Base-by-base conservation (phyloP, 2,329 filamentous ascomycete genomes). In the Aspergillus spinulosporus region DNA sequence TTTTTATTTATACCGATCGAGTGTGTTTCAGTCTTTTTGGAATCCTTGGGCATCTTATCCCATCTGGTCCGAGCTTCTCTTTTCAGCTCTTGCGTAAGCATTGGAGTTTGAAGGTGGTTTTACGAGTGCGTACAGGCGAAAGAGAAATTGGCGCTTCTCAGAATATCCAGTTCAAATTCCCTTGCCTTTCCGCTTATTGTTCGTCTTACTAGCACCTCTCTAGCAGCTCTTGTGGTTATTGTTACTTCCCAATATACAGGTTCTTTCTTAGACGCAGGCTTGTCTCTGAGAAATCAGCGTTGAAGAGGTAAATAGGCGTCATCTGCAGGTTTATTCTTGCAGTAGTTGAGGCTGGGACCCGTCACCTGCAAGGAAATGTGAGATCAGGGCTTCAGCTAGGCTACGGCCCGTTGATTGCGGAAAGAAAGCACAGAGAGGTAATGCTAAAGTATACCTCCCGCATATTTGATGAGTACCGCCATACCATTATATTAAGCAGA, bases 71-170 rank as follows among this genome's bases (percentile, higher is more conserved):
- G n/a, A 31, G 40, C 15, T 40, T 42, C 49, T 34, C 36, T n/a
- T 47, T 49, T 51, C 39, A 44, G 49, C 45, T 53, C 49, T 53
- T 45, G 39, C 37, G 49, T 53, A 49, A 49, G 50, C 39, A 28
- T 37, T 39, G 45, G 50, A 46, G 55, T 57, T 57, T 28, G 54
- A 48, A 31, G 49, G 32, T 52, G 37, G 49, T 37, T 49, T 45
- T 49, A 57, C 44, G 49, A 47, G 14, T 39, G 51, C 36, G 31
- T 49, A 45, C 21, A 15, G 40, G 28, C 14, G 31, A 43, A 46
- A 55, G 37, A 49, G 15, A 36, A 37, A 12, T 49, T 21, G 15
- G 28, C 29, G 26, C 34, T 39, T 39, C 14, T 52, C 26, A 15
- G 26, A 51, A 9, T n/a, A 40, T 15, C n/a, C 12, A 31, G 28